Conservation (phyloP, 352 stramenopile genomes). For the Blastocystis hominis region DNA sequence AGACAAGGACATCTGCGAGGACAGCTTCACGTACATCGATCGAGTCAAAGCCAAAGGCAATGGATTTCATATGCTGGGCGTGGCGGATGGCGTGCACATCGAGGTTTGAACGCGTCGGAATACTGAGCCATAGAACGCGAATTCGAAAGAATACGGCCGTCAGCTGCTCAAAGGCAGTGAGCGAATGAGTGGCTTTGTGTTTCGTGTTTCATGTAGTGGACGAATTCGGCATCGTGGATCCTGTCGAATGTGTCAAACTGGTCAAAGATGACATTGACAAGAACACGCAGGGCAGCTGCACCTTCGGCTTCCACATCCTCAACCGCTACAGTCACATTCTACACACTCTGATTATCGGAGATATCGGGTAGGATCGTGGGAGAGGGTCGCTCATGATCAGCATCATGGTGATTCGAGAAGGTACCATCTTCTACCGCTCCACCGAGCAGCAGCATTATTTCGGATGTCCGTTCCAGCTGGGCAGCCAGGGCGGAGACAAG, state of each 20-base stretch:
- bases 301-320: conserved; percentile 47
- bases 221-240: conserved; percentile 53
- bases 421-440: conserved; percentile 53
- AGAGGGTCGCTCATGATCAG: not conserved
- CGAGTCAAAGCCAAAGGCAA: conserved; percentile 47
- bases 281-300: conserved; percentile 50
- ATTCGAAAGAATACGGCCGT: conserved; percentile 17
- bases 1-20: conserved; percentile 50
- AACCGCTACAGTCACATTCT: conserved; percentile 55
- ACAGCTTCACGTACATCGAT: conserved; percentile 45
- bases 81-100: conserved; percentile 46
- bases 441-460: conserved; percentile 54
- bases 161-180: conserved; percentile 41
- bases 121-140: not conserved
- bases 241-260: conserved; percentile 53
- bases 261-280: conserved; percentile 41
- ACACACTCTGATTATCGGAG: conserved; percentile 41
- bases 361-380: not conserved
- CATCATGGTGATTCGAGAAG: conserved; percentile 48
- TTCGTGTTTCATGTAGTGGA: not conserved
- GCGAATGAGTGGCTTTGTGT: not conserved
- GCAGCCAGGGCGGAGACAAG: conserved; percentile 43
- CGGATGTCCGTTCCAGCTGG: conserved; percentile 26
- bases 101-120: not conserved
- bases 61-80: conserved; percentile 29